phyloP scores from a whole-genome alignment of 768 basidiomycete genomes.

The Mycena pura region DNA sequence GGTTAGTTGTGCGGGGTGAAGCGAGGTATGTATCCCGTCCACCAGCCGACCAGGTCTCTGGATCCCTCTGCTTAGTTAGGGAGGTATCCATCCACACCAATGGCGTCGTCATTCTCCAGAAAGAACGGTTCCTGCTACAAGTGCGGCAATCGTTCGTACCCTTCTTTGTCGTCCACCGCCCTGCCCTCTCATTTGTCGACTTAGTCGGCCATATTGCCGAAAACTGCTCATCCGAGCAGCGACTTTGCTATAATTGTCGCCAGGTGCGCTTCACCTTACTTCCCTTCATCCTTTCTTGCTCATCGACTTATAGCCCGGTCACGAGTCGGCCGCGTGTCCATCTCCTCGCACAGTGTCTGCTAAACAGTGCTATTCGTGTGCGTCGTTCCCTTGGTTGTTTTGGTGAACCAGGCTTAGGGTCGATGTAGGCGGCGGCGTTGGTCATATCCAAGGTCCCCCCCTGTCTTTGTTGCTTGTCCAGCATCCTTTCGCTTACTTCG shows the following conservation, averaged over 20 bases:
- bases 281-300: too few species aligned
- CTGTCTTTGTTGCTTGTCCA: neutral
- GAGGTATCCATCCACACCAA: too few species aligned
- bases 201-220: constrained; percentile 93
- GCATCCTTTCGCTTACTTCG: neutral
- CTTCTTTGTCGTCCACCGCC: constrained; percentile 17
- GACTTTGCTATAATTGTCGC: constrained; percentile 94
- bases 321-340: constrained; percentile 89
- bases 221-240: constrained; percentile 86
- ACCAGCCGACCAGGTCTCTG: neutral
- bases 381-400: too few species aligned
- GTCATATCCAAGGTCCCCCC: constrained; percentile 71
- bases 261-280: too few species aligned
- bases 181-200: constrained; percentile 23
- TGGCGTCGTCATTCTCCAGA: constrained; percentile 85
- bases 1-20: constrained; percentile 73
- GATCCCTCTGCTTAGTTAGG: too few species aligned
- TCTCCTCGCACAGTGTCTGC: constrained; percentile 81
- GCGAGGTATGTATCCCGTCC: constrained; percentile 53
- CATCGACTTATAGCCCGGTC: too few species aligned
- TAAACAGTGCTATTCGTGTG: constrained; percentile 92
- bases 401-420: too few species aligned
- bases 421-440: constrained; percentile 90
- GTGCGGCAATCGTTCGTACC: constrained; percentile 85
- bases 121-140: constrained; percentile 95